These are phyloP conservation scores for Buxus sempervirens DNA, from an alignment of 164 flowering plant species.

Conservation along the genomic window DNA sequence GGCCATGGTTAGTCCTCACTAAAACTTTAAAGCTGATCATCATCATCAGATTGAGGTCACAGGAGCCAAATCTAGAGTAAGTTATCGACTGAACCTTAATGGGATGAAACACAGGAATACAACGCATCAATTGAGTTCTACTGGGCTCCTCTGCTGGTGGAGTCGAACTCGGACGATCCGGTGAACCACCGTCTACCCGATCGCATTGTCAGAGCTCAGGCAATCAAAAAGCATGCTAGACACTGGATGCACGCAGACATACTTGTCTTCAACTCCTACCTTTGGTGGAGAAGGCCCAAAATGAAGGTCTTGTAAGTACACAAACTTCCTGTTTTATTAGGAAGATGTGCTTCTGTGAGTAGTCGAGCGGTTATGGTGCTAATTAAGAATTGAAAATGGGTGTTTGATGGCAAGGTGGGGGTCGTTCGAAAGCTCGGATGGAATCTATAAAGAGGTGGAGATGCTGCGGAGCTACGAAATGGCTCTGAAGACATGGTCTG, in stretches of 20 bases:
- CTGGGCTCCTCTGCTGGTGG: constrained; percentile 87
- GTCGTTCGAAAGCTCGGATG: constrained; percentile 44
- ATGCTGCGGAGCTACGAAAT: constrained; percentile 51
- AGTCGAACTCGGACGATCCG: constrained; percentile 83
- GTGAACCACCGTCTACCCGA: constrained; percentile 47
- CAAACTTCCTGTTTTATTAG: too few relatives aligned
- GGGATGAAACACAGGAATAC: constrained; percentile 46
- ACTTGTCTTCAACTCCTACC: constrained; percentile 66
- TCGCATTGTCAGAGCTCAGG: constrained; percentile 44
- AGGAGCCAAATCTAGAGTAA: background rate
- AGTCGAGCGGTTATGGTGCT: too few relatives aligned
- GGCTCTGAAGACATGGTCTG: constrained; percentile 71
- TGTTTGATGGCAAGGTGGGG: constrained; percentile 46
- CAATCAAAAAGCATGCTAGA: constrained; percentile 64
- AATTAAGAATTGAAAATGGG: too few relatives aligned
- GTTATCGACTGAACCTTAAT: too few relatives aligned
- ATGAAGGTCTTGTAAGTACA: constrained; percentile 65
- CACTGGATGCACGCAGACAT: constrained; percentile 75
- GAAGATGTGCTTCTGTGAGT: too few relatives aligned
- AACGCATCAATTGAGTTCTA: constrained; percentile 81
- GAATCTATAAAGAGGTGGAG: constrained; percentile 45
- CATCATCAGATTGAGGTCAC: too few relatives aligned
- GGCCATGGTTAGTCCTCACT: constrained; percentile 42
- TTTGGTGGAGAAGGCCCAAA: constrained; percentile 72
- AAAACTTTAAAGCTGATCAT: too few relatives aligned